These are phyloP conservation scores for Tephrocybe sp. DNA, from an alignment of 768 basidiomycete species.

Conservation along the genomic window DNA sequence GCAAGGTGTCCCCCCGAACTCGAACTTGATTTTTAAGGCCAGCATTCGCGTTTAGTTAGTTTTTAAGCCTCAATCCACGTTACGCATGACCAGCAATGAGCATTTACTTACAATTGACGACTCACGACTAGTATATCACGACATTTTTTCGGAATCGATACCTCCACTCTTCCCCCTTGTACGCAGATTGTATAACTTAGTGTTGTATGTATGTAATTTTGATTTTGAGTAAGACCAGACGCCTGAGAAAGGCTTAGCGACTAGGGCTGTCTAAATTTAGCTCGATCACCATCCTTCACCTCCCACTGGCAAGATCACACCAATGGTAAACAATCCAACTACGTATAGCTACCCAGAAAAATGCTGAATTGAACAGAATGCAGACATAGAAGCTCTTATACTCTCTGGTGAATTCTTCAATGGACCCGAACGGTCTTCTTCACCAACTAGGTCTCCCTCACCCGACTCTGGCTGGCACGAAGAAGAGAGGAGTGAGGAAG, in stretches of 20 bases:
- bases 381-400: conserved; percentile 26
- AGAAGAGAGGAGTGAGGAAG: conserved; percentile 40
- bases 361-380: conserved; percentile 16
- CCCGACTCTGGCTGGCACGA: conserved; percentile 56
- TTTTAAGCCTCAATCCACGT: conserved; percentile 6
- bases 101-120: background rate
- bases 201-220: too few species aligned
- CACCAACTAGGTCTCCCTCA: conserved; percentile 64
- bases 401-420: conserved; percentile 73
- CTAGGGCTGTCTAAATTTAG: conserved; percentile 10
- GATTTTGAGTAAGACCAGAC: too few species aligned
- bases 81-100: background rate
- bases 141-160: too few species aligned
- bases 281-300: background rate
- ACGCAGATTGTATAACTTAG: too few species aligned
- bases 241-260: background rate
- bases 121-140: too few species aligned
- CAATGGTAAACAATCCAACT: background rate
- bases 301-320: background rate
- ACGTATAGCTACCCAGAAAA: background rate
- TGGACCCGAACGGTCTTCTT: conserved; percentile 48
- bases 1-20: conserved; percentile 63
- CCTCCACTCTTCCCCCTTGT: too few species aligned
- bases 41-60: background rate
- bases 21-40: conserved; percentile 21